phyloP scores from a whole-genome alignment of 176 grass and related monocot species.

The Eleusine indica region DNA sequence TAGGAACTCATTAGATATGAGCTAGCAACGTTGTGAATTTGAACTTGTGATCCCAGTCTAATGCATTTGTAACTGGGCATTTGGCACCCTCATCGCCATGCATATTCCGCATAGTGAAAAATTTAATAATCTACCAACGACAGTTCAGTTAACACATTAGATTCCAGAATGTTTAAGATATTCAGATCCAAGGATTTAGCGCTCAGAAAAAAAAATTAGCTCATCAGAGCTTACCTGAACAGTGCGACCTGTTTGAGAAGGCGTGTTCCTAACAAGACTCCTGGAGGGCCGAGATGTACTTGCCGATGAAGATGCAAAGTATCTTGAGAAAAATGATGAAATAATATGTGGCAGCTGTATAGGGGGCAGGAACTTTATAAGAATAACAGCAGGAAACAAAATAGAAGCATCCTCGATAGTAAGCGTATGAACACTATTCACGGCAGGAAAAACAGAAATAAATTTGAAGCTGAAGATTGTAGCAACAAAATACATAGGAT shows the following conservation, averaged over 20 bases:
- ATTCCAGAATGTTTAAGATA: constrained; percentile 14
- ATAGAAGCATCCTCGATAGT: background rate
- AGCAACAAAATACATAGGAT: constrained; percentile 16
- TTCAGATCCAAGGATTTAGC: background rate
- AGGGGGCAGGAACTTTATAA: constrained; percentile 1
- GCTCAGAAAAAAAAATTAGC: constrained; percentile 12
- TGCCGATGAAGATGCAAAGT: constrained; percentile 44
- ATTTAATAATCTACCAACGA: background rate
- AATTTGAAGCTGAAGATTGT: constrained; percentile 12
- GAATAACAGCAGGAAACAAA: constrained; percentile 31
- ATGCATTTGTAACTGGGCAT: background rate
- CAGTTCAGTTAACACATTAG: background rate
- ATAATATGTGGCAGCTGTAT: constrained; percentile 60
- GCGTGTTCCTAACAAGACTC: constrained; percentile 52
- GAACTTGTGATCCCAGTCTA: background rate
- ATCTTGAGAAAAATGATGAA: constrained; percentile 63
- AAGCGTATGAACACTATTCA: background rate
- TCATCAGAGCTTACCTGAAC: constrained; percentile 51
- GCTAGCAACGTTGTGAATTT: background rate
- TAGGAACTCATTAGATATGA: constrained; percentile 29
- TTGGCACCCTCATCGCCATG: background rate
- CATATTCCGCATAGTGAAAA: background rate
- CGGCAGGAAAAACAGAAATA: background rate
- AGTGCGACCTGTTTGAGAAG: constrained; percentile 38
- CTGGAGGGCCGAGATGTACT: constrained; percentile 49